Conservation (phyloP, 176 grass and related monocot species). For the Cenchrus fungigraminus region DNA sequence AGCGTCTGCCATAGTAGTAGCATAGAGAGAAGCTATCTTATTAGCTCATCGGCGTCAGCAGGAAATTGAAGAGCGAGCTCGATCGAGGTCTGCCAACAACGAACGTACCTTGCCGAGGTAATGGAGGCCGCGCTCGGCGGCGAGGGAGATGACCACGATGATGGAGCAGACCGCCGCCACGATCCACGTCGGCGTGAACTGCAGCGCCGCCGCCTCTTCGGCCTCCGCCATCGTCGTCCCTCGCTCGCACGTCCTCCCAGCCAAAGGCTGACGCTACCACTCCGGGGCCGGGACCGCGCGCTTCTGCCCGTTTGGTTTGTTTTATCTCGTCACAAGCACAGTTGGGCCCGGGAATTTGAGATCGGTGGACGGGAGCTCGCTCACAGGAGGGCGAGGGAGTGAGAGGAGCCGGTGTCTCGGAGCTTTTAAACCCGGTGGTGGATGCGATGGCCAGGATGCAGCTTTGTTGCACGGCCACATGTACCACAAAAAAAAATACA, state of each 20-base stretch:
- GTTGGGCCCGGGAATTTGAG: background rate
- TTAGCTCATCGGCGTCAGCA: background rate
- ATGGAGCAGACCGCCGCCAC: conserved; percentile 74
- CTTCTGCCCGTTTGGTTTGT: background rate
- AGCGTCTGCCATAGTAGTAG: conserved; percentile 44
- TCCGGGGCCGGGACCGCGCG: background rate
- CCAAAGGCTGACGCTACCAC: no score
- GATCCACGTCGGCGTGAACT: conserved; percentile 96
- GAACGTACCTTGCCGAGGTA: conserved; percentile 77
- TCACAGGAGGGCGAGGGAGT: background rate
- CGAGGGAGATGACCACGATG: conserved; percentile 76
- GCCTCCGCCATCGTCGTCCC: background rate
- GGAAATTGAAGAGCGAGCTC: background rate
- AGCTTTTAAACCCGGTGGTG: no score
- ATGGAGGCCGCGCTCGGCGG: conserved; percentile 80
- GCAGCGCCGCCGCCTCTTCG: conserved; percentile 54
- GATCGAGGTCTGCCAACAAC: background rate
- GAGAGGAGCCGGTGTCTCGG: background rate
- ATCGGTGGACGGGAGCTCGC: background rate
- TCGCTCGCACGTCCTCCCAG: background rate
- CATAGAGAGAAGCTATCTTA: background rate
- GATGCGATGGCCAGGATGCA: background rate
- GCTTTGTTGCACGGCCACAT: background rate
- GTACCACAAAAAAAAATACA: background rate
- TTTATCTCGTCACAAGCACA: background rate